Evolutionary conservation across 1,284 basidiomycete genomes (phyloP), one percentile per base, ranked within the genome.

Genomic region (Coriolopsis trogii): DNA sequence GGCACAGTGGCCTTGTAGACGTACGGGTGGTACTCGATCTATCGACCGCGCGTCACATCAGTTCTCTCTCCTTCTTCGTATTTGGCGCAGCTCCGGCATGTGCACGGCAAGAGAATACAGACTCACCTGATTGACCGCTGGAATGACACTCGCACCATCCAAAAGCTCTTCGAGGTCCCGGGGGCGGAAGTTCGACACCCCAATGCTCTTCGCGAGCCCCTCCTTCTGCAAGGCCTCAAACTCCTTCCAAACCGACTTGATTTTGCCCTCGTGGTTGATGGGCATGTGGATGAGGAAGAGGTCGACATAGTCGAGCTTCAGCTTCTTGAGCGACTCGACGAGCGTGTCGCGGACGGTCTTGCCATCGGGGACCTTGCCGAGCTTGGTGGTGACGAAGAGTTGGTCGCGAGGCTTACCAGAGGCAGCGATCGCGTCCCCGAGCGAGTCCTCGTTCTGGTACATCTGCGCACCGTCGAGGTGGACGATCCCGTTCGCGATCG

Each of bases 11-110:
- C 75, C 60, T 82, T 78, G 73, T 79, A 85, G 36, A 91, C 72
- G 67, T 93, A 91, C 4, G 92, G 90, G 66, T 95, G 90, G 51
- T 85, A 81, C 67, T 94, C 91, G 49, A 94, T 84, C 89, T 87
- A 37, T 34, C 7, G 29, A 25, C 16, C 7, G 16, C 12, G 6
- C n/a, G 40, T 18, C n/a, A 54, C 6, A 13, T 12, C 21, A 15
- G 16, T 24, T 15, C 16, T 9, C 25, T 12, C 12, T 23, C 20
- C 20, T 8, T 34, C n/a, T n/a, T n/a, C n/a, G n/a, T n/a, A n/a
- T n/a, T n/a, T n/a, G n/a, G n/a, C n/a, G n/a, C n/a, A n/a, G n/a
- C n/a, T n/a, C n/a, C n/a, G n/a, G n/a, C n/a, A n/a, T n/a, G n/a
- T 30, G 28, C 13, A 30, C 33, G 20, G 20, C 33, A 16, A 30